Base-by-base conservation (phyloP, 2,329 filamentous ascomycete genomes). In the Monosporascus sp. region DNA sequence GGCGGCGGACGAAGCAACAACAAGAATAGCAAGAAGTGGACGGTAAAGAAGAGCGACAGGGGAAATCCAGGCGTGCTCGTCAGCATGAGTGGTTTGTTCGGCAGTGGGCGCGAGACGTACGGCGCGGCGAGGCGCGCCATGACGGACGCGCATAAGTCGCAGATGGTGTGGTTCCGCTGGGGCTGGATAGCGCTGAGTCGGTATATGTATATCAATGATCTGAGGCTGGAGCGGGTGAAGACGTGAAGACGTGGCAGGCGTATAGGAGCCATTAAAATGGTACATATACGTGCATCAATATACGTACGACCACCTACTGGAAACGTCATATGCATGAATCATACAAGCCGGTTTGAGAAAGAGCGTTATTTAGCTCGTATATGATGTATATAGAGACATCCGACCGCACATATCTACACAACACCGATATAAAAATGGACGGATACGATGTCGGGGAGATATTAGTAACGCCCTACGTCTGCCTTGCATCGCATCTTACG, bases 131-230 rank as follows among this genome's bases (percentile, higher is more conserved):
- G 92, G 74, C 79, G 75, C 51, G 92, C 94, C 34, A 99, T 99
- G 94, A 91, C 89, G 2, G 79, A 81, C 51, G 93, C 89, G 27
- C 94, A 99, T 74, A 78, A 84, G 72, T 97, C 91, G 70, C 94
- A 99, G 79, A 99, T 99, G 94, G 83, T 89, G 38, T 99, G 94
- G 94, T 99, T 97, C 68, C 83, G 94, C 7, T 97, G 91, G 82
- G 90, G 91, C 3, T 99, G 92, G 91, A 96, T 99, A 66, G 80
- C 83, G 0, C 68, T 96, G 53, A 94, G 91, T 64, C 79, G 94
- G 55, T 99, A 97, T 72, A 97, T 99, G 94, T 81, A 91, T 53
- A 81, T 97, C 34, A 99, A 99, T 71, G 92, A 97, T 68, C 68
- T 99, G 71, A 80, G 77, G 65, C 68, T 82, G 34, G 79, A 81